phyloP scores from a whole-genome alignment of 2,329 filamentous ascomycete species.

The Talaromyces sp. region DNA sequence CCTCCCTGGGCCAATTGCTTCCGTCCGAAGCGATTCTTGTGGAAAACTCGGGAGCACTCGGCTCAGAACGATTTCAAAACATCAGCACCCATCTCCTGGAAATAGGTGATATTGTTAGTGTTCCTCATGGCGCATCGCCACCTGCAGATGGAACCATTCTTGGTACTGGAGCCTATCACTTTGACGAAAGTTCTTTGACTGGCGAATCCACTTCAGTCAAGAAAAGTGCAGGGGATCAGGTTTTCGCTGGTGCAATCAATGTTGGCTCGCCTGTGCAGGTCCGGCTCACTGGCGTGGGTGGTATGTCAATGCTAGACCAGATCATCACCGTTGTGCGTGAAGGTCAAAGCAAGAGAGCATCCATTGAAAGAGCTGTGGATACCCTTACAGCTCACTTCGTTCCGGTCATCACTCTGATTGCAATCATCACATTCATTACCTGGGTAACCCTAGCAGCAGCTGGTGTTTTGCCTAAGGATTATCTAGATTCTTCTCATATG shows the following conservation, averaged over 20 bases:
- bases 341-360: slow-evolving; percentile 46
- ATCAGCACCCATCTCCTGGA: slow-evolving; percentile 66
- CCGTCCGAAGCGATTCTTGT: slow-evolving; percentile 71
- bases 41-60: slow-evolving; percentile 14
- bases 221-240: slow-evolving; percentile 39
- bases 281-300: slow-evolving; percentile 39
- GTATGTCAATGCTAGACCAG: slow-evolving; percentile 47
- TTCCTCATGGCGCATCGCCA: slow-evolving; percentile 75
- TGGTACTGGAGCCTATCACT: slow-evolving; percentile 54
- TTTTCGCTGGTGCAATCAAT: slow-evolving; percentile 46
- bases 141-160: slow-evolving; percentile 70
- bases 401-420: slow-evolving; percentile 45
- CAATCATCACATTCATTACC: slow-evolving; percentile 43
- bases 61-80: slow-evolving; percentile 31
- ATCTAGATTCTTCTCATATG: slow-evolving; percentile 46
- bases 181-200: slow-evolving; percentile 88
- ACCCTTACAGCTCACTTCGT: slow-evolving; percentile 46
- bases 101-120: slow-evolving; percentile 65
- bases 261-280: slow-evolving; percentile 43
- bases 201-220: slow-evolving; percentile 46
- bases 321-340: slow-evolving; percentile 47
- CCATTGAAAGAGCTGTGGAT: slow-evolving; percentile 45
- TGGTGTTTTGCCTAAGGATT: slow-evolving; percentile 44
- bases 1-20: slow-evolving; percentile 69
- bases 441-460: slow-evolving; percentile 44